Evolutionary conservation across 2,329 filamentous ascomycete genomes (phyloP), one percentile per base, ranked within the genome.

Genomic region (Amphichorda felina): DNA sequence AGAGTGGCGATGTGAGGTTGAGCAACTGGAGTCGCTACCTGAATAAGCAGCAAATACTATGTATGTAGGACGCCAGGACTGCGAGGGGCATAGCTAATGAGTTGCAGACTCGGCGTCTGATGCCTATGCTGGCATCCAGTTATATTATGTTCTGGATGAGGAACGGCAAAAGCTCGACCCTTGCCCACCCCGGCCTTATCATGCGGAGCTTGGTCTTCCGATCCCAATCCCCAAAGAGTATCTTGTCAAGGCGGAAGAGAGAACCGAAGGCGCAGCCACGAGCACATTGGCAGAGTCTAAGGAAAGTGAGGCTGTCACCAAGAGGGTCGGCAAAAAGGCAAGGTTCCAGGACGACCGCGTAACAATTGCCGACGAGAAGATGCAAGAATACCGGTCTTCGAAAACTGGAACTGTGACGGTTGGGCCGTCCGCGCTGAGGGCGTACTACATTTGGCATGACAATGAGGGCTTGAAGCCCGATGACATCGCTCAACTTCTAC

Each of bases 111-210:
- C 84, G 8, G 86, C 85, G 10, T 79, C 83, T 1, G 86, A 94
- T 53, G 81, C 85, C 0, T 95, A 94, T 51, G 86, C 82, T 40
- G 74, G 78, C 30, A 57, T 82, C 9, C 79, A 84, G 38, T 61
- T 95, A 2, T 94, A 75, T 48, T 65, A 84, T 40, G 67, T 70
- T 1, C 61, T 94, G 30, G 79, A 95, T 38, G 59, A 71, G 34
- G 73, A 81, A 46, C 69, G 88, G 13, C 64, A 72, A 45, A 60
- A 63, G 6, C 62, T 94, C 41, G 57, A 72, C 10, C 86, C 86
- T 2, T 68, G 61, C 3, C 88, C 88, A 5, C 81, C 82, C 4
- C 64, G 72, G 6, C 86, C 87, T 1, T 66, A 70, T 13, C 69
- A 75, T 45, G 77, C 72, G 4, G 87, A 93, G 49, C 61, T 78